These are phyloP conservation scores for Puccinia triticina DNA, from an alignment of 1,284 basidiomycete species.

Conservation along the genomic window DNA sequence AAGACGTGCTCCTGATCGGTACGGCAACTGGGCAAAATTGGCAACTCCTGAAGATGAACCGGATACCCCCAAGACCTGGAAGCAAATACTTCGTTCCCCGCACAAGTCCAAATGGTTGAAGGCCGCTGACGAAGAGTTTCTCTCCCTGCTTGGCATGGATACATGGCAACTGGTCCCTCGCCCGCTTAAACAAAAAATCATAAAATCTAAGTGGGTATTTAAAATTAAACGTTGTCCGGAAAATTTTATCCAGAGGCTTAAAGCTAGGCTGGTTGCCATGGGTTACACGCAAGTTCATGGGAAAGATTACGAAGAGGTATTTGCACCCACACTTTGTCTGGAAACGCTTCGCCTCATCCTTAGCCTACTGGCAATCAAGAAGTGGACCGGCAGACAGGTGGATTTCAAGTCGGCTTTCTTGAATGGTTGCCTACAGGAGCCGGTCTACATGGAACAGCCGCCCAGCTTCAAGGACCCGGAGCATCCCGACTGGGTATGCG, in stretches of 20 bases:
- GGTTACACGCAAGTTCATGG: conserved; percentile 14
- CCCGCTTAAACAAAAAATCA: neutral
- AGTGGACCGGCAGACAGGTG: no score
- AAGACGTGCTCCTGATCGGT: neutral
- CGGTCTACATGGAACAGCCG: conserved; percentile 13
- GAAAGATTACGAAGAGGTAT: conserved; percentile 13
- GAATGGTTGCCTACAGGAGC: neutral
- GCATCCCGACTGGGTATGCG: conserved; percentile 18
- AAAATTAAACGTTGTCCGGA: neutral
- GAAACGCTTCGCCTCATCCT: no score
- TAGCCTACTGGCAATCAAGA: no score
- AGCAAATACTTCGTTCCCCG: conserved; percentile 9
- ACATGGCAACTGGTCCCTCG: conserved; percentile 4
- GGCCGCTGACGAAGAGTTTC: neutral
- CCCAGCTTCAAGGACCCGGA: neutral
- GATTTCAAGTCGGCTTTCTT: conserved; percentile 15
- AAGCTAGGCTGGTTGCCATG: conserved; percentile 14
- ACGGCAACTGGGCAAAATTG: neutral
- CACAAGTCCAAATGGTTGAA: neutral
- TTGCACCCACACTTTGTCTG: neutral
- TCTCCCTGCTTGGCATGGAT: neutral
- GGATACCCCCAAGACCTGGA: neutral
- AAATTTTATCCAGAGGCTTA: neutral
- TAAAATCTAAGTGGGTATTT: conserved; percentile 34
- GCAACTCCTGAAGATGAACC: neutral